These are phyloP conservation scores for Pythium rhizo-oryzae DNA, from an alignment of 352 stramenopile genomes.

Conservation along the genomic window DNA sequence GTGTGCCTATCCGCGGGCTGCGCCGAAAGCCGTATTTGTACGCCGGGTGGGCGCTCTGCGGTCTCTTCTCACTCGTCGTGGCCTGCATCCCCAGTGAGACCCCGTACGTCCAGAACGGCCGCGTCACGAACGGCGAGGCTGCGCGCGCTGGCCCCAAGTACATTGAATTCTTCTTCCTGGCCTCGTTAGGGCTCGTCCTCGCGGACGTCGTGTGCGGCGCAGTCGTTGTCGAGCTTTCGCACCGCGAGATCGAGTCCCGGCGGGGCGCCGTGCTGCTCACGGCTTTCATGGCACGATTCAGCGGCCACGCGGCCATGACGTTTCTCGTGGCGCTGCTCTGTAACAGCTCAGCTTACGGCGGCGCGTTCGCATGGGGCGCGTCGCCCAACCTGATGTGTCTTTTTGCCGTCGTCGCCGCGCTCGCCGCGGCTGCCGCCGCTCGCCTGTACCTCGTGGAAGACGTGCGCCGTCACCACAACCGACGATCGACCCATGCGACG, in stretches of 20 bases:
- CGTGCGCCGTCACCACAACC: slow-evolving; percentile 1
- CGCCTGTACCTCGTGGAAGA: slow-evolving; percentile 46
- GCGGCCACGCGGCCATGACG: slow-evolving; percentile 41
- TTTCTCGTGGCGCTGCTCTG: slow-evolving; percentile 56
- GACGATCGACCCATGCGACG: background rate
- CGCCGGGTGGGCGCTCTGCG: slow-evolving; percentile 48
- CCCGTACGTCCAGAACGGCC: slow-evolving; percentile 42
- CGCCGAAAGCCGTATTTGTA: slow-evolving; percentile 57
- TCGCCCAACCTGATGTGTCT: slow-evolving; percentile 51
- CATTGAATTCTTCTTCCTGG: slow-evolving; percentile 52
- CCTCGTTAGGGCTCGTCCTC: slow-evolving; percentile 52
- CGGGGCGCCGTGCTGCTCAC: slow-evolving; percentile 34
- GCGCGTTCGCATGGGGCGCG: slow-evolving; percentile 48
- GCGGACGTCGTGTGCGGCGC: slow-evolving; percentile 48
- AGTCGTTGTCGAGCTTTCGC: slow-evolving; percentile 48
- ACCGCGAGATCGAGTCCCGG: slow-evolving; percentile 22
- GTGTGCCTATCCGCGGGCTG: slow-evolving; percentile 42
- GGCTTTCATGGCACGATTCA: slow-evolving; percentile 41
- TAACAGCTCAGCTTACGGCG: slow-evolving; percentile 55
- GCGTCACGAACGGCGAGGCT: slow-evolving; percentile 43
- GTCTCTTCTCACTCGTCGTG: slow-evolving; percentile 50
- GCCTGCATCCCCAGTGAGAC: slow-evolving; percentile 35
- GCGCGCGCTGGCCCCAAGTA: slow-evolving; percentile 43
- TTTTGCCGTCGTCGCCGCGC: slow-evolving; percentile 34
- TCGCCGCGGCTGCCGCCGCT: slow-evolving; percentile 29